Conservation (phyloP, 129 eudicot genomes). For the Calendula officinalis region DNA sequence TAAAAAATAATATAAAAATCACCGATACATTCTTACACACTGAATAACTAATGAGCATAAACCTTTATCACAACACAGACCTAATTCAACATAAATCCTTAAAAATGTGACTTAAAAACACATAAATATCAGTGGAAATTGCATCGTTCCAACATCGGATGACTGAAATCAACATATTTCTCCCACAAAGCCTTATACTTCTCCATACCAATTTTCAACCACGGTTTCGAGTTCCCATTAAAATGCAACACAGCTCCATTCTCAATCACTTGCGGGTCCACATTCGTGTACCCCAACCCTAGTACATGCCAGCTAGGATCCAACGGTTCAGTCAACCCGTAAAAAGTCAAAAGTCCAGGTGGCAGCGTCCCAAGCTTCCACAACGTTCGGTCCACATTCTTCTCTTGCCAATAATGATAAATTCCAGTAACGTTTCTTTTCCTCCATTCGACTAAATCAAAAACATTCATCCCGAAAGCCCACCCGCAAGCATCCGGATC, state of each 20-base stretch:
- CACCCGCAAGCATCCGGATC: conserved; percentile 79
- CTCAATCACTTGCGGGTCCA: conserved; percentile 50
- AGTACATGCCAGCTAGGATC: conserved; percentile 60
- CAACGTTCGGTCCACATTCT: conserved; percentile 62
- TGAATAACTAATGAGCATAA: too few species aligned
- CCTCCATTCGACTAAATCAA: conserved; percentile 72
- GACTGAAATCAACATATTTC: conserved; percentile 57
- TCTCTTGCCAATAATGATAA: conserved; percentile 76
- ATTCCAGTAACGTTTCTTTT: conserved; percentile 58
- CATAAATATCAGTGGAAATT: conserved; percentile 42
- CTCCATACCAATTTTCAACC: conserved; percentile 76
- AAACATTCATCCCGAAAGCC: conserved; percentile 79
- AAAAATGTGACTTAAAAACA: too few species aligned
- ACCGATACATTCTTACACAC: too few species aligned
- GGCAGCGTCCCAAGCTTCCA: conserved; percentile 80
- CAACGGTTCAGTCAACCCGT: conserved; percentile 64
- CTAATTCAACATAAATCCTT: too few species aligned
- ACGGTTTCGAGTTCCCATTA: conserved; percentile 73
- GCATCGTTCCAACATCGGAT: conserved; percentile 57
- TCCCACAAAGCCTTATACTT: conserved; percentile 75
- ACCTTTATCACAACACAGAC: too few species aligned
- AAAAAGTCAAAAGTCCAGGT: conserved; percentile 64
- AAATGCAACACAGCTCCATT: conserved; percentile 69
- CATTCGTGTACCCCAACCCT: conserved; percentile 70
- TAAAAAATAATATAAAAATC: too few species aligned